Evolutionary conservation across 169 alveolate species (phyloP).

Genomic region (Plasmodium adleri): DNA sequence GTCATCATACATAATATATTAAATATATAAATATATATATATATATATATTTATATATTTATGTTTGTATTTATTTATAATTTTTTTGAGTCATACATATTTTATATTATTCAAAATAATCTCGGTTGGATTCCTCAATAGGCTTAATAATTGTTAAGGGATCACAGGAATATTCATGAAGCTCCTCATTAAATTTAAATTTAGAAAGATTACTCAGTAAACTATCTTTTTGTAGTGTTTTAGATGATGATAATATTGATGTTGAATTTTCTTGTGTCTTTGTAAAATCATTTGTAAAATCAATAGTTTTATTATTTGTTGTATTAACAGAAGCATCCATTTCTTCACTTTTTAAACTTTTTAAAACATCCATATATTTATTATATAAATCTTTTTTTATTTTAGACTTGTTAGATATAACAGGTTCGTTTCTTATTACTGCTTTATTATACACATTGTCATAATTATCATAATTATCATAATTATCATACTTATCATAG

Average conservation of each 20-base stretch:
- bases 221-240: slow-evolving; percentile 63
- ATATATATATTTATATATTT: too few relatives aligned
- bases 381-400: slow-evolving; percentile 48
- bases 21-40: too few relatives aligned
- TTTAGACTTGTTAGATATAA: slow-evolving; percentile 5
- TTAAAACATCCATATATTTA: slow-evolving; percentile 64
- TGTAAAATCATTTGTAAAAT: slow-evolving; percentile 57
- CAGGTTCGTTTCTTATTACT: slow-evolving; percentile 6
- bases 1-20: neutral
- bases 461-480: neutral
- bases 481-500: neutral
- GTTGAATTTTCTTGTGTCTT: slow-evolving; percentile 72
- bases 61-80: slow-evolving; percentile 4
- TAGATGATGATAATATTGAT: slow-evolving; percentile 61
- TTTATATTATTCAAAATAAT: slow-evolving; percentile 4
- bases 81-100: neutral
- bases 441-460: neutral
- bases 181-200: slow-evolving; percentile 58
- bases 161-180: slow-evolving; percentile 57
- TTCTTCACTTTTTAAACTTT: slow-evolving; percentile 72
- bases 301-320: slow-evolving; percentile 51
- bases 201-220: slow-evolving; percentile 57
- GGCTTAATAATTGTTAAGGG: slow-evolving; percentile 59
- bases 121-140: slow-evolving; percentile 51
- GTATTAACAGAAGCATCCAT: slow-evolving; percentile 66